Conservation (phyloP, 805 yeast species). For the Metschnikowia proteae region DNA sequence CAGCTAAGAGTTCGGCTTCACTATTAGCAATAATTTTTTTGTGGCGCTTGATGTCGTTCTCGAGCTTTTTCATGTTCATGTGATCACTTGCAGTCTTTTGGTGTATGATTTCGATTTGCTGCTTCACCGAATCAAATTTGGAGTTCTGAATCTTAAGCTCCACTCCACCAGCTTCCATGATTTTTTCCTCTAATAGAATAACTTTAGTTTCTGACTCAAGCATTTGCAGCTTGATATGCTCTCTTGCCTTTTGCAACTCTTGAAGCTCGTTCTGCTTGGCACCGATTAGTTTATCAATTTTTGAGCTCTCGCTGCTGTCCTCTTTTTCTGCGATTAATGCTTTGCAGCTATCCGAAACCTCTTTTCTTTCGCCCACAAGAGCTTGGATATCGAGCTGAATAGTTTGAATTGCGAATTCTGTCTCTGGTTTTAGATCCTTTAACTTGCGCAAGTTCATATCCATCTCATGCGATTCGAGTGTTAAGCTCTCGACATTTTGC, state of each 20-base stretch:
- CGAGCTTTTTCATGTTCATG: constrained; percentile 54
- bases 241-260: constrained; percentile 16
- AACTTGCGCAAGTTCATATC: constrained; percentile 52
- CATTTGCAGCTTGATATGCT: constrained; percentile 49
- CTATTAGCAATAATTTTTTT: constrained; percentile 45
- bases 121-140: constrained; percentile 71
- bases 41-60: constrained; percentile 58
- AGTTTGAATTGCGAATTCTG: constrained; percentile 59
- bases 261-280: constrained; percentile 24
- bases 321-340: constrained; percentile 41
- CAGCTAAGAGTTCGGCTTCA: constrained; percentile 39
- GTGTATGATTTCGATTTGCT: constrained; percentile 57
- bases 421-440: constrained; percentile 64
- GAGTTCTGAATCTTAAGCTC: constrained; percentile 74
- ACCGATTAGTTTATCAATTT: constrained; percentile 39
- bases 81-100: constrained; percentile 57
- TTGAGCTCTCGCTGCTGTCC: constrained; percentile 22
- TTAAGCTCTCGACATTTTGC: constrained; percentile 45
- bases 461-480: constrained; percentile 55
- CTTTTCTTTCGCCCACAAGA: constrained; percentile 48
- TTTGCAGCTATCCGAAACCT: constrained; percentile 41
- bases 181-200: constrained; percentile 61
- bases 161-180: constrained; percentile 90
- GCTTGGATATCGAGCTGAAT: constrained; percentile 62
- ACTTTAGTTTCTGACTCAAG: constrained; percentile 54